Evolutionary conservation across 2,329 filamentous ascomycete species (phyloP), one percentile per base, ranked within the genome.

Genomic region (Elsinoe fawcettii): DNA sequence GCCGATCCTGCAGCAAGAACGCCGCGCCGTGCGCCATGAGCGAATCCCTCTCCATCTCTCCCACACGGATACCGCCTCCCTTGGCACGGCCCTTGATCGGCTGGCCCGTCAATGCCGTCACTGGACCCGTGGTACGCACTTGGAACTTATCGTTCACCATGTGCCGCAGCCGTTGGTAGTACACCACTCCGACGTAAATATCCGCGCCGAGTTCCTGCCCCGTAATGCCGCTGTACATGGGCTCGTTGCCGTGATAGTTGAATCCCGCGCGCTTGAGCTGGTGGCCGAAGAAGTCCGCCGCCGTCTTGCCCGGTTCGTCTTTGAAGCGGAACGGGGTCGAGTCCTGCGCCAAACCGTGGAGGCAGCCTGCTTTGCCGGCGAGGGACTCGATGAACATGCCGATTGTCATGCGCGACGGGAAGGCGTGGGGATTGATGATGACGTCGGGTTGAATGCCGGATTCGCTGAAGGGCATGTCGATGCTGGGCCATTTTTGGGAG

Each of bases 81-180:
- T 92, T 89, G 71, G 95, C 93, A 71, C 93, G 81, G 62, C 93
- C 93, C 77, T 97, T 96, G 78, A 99, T 93, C 39, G 93, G 93
- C 71, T 99, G 93, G 30, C 92, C 91, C 0, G 92, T 97, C 14
- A 93, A 83, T 22, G 86, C 83, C 57, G 93, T 93, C 43, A 96
- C 87, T 1, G 91, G 91, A 57, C 93, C 93, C 0, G 93, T 97
- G 2, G 93, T 97, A 73, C 93, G 85, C 57, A 97, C 93, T 73
- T 99, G 93, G 79, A 88, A 99, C 75, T 99, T 99, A 74, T 99
- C 93, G 81, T 96, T 97, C 58, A 99, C 93, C 93, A 99, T 99
- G 85, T 99, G 93, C 71, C 93, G 82, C 60, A 99, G 81, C 72
- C 93, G 86, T 75, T 99, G 93, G 79, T 99, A 99, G 79, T 97